Conservation (phyloP, 2,329 filamentous ascomycete genomes). For the Hypoxylon sp. region DNA sequence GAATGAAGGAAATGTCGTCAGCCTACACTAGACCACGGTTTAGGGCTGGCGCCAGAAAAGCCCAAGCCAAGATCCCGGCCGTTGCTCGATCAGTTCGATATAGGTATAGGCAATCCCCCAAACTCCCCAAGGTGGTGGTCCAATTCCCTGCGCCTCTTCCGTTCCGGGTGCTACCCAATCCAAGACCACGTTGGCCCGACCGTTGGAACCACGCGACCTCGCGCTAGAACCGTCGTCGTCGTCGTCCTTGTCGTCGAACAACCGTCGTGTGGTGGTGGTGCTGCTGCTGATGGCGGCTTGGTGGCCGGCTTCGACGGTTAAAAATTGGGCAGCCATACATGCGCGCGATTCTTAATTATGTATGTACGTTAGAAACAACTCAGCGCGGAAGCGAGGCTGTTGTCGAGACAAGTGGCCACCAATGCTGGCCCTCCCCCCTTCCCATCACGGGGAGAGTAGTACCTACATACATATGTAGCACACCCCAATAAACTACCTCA, state of each 20-base stretch:
- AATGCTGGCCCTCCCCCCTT: conserved; percentile 16
- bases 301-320: background rate
- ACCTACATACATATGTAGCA: no score
- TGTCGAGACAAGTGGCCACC: conserved; percentile 36
- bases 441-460: conserved; percentile 5
- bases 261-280: background rate
- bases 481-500: background rate
- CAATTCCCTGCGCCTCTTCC: conserved; percentile 8
- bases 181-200: conserved; percentile 33
- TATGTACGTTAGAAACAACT: conserved; percentile 8
- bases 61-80: conserved; percentile 39
- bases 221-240: conserved; percentile 24
- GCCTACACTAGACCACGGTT: conserved; percentile 40
- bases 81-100: conserved; percentile 24
- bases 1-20: conserved; percentile 36
- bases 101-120: conserved; percentile 16
- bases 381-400: conserved; percentile 29
- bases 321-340: conserved; percentile 46
- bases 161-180: conserved; percentile 39
- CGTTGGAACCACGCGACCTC: conserved; percentile 43
- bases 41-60: conserved; percentile 41
- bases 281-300: no score
- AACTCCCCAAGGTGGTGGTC: background rate
- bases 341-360: conserved; percentile 23
- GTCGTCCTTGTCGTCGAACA: conserved; percentile 1